Base-by-base conservation (phyloP, 768 basidiomycete genomes). In the Kwoniella bestiolae region DNA sequence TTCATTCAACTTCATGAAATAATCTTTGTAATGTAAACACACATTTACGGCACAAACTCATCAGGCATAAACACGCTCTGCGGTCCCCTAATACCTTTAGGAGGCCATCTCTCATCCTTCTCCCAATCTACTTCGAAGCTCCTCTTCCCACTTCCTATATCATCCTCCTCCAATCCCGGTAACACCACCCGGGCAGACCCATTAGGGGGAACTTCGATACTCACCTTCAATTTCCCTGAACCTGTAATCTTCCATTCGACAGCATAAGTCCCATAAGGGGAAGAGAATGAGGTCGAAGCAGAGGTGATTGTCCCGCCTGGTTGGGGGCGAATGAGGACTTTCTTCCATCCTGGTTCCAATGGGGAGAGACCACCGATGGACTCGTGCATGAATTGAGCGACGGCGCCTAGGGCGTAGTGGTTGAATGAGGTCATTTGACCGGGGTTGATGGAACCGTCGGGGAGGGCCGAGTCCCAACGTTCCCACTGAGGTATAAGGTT, bases 391-490 rank as follows among this genome's bases (percentile, higher is more conserved):
- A 76, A 78, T 21, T 60, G 26, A 7, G 75, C 73, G 18, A 76
- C 75, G 6, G 73, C 52, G 4, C 77, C 77, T 2, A 78, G 61
- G 16, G 77, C 73, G 51, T 78, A 78, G 29, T 78, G 77, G 51
- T 78, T 78, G 66, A 78, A 78, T 1, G 66, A 69, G 11, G 77
- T 78, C 77, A 78, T 78, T 58, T 78, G 64, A 23, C 77, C 77
- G 3, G 75, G 73, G 59, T 78, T 78, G 65, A 78, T 73, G 4
- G 67, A 57, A 9, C 77, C 75, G 38, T 79, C 77, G 1, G 72
- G 68, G 6, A 74, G 50, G 56, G 74, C 69, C 41, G 65, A 68
- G 49, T 78, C 71, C 77, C 77, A 78, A 58, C 77, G 60, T 60
- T 78, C 77, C 77, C 77, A 78, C 71, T 75, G 59, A 23, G 14